These are phyloP conservation scores for Elaeis guineensis DNA, from an alignment of 176 grass and related monocot species.

Conservation along the genomic window DNA sequence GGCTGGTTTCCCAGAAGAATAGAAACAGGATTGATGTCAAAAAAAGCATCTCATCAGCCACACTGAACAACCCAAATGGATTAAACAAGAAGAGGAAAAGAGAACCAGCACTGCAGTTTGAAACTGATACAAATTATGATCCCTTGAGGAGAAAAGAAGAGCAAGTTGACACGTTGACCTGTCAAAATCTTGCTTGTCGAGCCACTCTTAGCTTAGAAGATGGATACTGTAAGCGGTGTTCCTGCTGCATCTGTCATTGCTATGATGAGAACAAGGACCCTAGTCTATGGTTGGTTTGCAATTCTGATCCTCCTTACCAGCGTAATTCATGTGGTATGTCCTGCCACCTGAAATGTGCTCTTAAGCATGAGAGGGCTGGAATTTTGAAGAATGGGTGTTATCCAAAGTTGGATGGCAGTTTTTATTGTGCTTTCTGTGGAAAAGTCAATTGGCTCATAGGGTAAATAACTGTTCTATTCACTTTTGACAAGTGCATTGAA, in stretches of 20 bases:
- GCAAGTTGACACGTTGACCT: slow-evolving; percentile 29
- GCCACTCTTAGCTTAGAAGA: slow-evolving; percentile 46
- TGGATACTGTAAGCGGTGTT: slow-evolving; percentile 79
- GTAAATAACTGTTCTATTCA: slow-evolving; percentile 33
- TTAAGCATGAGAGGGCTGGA: slow-evolving; percentile 71
- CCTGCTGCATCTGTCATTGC: slow-evolving; percentile 76
- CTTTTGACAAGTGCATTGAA: too few relatives aligned
- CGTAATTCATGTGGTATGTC: slow-evolving; percentile 61
- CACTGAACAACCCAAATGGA: slow-evolving; percentile 23
- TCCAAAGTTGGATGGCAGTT: slow-evolving; percentile 57
- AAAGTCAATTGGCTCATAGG: slow-evolving; percentile 79
- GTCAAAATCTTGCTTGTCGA: slow-evolving; percentile 74
- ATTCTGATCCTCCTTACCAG: slow-evolving; percentile 57
- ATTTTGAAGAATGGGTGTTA: slow-evolving; percentile 46
- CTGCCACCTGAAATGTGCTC: slow-evolving; percentile 77
- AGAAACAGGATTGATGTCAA: slow-evolving; percentile 16
- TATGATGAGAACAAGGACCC: slow-evolving; percentile 98
- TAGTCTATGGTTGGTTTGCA: slow-evolving; percentile 91
- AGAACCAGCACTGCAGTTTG: slow-evolving; percentile 12
- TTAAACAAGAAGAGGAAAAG: slow-evolving; percentile 34
- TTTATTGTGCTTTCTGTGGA: slow-evolving; percentile 68
- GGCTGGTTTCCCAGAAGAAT: slow-evolving; percentile 49
- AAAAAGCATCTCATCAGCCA: slow-evolving; percentile 2
- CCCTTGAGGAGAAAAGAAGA: slow-evolving; percentile 16
- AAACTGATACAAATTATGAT: slow-evolving; percentile 8